phyloP scores from a whole-genome alignment of 257 asterid species.

The Handroanthus guayacan region DNA sequence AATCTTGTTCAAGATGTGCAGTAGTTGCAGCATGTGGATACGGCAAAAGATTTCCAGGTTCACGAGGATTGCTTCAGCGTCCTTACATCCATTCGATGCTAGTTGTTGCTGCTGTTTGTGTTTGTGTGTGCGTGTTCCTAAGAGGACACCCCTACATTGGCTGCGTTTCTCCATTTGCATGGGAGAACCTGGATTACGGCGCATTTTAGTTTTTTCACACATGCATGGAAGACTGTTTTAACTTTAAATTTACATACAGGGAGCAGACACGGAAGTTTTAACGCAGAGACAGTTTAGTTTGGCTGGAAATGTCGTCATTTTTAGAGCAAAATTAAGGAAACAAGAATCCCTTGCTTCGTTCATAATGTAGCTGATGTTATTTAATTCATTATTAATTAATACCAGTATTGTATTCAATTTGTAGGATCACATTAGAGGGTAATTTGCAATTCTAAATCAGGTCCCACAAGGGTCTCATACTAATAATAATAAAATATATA shows the following conservation, averaged over 20 bases:
- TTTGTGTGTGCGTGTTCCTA: constrained; percentile 75
- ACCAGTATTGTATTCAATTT: not conserved
- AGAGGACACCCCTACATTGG: constrained; percentile 75
- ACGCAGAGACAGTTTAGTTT: not conserved
- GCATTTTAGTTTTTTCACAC: constrained; percentile 36
- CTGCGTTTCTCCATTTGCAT: constrained; percentile 60
- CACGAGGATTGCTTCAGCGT: constrained; percentile 69
- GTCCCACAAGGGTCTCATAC: too few relatives aligned
- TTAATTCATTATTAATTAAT: not conserved
- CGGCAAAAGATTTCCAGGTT: constrained; percentile 45
- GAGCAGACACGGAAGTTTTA: not conserved
- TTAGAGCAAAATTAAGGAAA: too few relatives aligned
- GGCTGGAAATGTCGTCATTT: not conserved
- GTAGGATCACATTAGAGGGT: not conserved
- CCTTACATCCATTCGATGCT: constrained; percentile 85
- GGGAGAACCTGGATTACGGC: constrained; percentile 79
- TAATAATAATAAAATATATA: too few relatives aligned
- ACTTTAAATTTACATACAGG: not conserved
- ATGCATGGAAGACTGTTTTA: not conserved
- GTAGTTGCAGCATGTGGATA: constrained; percentile 48
- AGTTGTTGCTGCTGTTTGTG: constrained; percentile 88
- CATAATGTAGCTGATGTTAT: not conserved
- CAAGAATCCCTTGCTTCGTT: too few relatives aligned
- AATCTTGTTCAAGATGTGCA: constrained; percentile 77
- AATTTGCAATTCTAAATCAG: not conserved